phyloP scores from a whole-genome alignment of 2,329 filamentous ascomycete species.

The Paraphaeosphaeria sporulosa region DNA sequence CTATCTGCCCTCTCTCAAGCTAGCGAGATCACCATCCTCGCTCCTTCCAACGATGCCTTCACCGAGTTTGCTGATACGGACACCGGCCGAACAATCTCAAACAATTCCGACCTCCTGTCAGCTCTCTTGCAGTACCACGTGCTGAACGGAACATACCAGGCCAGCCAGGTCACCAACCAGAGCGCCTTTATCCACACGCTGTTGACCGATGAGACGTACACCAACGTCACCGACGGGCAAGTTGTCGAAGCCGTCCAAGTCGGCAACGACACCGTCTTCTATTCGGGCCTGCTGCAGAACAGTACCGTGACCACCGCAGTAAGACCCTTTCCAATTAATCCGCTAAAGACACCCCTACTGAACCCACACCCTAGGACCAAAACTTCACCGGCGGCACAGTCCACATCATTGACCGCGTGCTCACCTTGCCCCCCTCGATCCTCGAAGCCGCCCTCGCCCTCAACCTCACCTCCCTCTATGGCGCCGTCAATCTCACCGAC shows the following conservation, averaged over 20 bases:
- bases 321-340: slow-evolving; percentile 30
- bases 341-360: neutral
- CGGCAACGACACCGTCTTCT: slow-evolving; percentile 58
- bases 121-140: slow-evolving; percentile 67
- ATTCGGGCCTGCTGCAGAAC: slow-evolving; percentile 60
- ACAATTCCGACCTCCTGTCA: slow-evolving; percentile 44
- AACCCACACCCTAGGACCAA: slow-evolving; percentile 40
- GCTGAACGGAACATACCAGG: slow-evolving; percentile 59
- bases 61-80: slow-evolving; percentile 47
- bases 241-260: slow-evolving; percentile 57
- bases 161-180: slow-evolving; percentile 48
- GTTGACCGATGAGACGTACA: slow-evolving; percentile 60
- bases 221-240: slow-evolving; percentile 68
- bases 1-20: slow-evolving; percentile 48
- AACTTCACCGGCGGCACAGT: slow-evolving; percentile 56
- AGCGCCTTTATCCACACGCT: slow-evolving; percentile 58
- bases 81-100: slow-evolving; percentile 35
- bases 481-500: slow-evolving; percentile 50
- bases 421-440: slow-evolving; percentile 49
- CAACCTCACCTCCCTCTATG: slow-evolving; percentile 51
- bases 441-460: slow-evolving; percentile 42
- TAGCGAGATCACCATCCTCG: slow-evolving; percentile 65
- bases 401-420: slow-evolving; percentile 56
- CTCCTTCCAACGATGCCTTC: slow-evolving; percentile 63
- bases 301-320: slow-evolving; percentile 60